A percentile compares a stretch with the other conserved stretches of the same genome.
phyloP scores from a whole-genome alignment of 345 rosid genomes.

The Citrus hindsii region DNA sequence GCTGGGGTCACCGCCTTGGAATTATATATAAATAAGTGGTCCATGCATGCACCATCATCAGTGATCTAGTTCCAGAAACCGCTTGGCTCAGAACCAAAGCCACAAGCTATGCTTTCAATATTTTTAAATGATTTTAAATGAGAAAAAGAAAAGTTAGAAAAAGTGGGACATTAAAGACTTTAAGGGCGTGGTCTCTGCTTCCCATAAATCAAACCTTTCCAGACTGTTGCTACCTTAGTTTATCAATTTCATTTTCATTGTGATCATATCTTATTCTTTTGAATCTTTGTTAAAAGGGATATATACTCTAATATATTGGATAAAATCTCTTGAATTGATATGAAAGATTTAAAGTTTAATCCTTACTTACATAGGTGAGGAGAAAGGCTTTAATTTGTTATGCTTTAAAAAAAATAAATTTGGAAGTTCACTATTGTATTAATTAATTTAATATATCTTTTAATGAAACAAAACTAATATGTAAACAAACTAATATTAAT shows the following conservation, averaged over 20 bases:
- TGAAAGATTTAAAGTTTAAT: too few relatives aligned
- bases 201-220: conserved; percentile 29
- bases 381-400: too few relatives aligned
- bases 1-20: conserved; percentile 11
- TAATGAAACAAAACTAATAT: too few relatives aligned
- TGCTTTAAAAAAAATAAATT: too few relatives aligned
- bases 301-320: too few relatives aligned
- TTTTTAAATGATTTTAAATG: conserved; percentile 18
- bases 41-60: conserved; percentile 21
- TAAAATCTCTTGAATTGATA: too few relatives aligned
- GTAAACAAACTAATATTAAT: too few relatives aligned
- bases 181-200: conserved; percentile 42
- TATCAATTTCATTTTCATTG: background rate
- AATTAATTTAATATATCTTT: too few relatives aligned
- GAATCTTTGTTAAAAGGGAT: too few relatives aligned
- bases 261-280: background rate
- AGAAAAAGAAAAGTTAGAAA: conserved; percentile 1
- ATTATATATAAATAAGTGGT: conserved; percentile 28
- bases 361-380: too few relatives aligned
- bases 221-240: background rate
- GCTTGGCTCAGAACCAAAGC: conserved; percentile 10
- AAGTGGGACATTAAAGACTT: conserved; percentile 23
- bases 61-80: background rate
- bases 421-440: too few relatives aligned
- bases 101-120: background rate